A percentile compares a stretch with the other conserved stretches of the same genome.
Conservation (phyloP, 495 filamentous ascomycete species). For the Recurvomyces mirabilis region DNA sequence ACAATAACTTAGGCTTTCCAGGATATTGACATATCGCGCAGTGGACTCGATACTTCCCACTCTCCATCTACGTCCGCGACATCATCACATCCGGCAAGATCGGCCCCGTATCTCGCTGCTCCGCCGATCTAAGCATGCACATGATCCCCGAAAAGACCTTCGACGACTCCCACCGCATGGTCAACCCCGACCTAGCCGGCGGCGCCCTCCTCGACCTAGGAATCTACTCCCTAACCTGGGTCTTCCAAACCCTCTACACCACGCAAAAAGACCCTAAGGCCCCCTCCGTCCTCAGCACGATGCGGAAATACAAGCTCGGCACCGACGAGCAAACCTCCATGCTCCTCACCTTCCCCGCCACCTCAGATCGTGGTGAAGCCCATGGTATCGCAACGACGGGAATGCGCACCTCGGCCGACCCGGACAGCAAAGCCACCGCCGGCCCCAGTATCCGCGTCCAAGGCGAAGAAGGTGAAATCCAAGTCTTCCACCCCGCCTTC, state of each 20-base stretch:
- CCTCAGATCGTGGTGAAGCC: conserved; percentile 29
- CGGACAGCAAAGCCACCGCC: conserved; percentile 49
- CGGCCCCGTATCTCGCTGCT: conserved; percentile 65
- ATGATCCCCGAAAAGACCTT: conserved; percentile 42
- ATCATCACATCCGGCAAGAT: conserved; percentile 57
- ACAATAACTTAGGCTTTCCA: no score
- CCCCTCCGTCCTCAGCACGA: conserved; percentile 48
- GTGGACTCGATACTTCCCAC: conserved; percentile 87
- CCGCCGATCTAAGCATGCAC: conserved; percentile 55
- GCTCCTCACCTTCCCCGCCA: conserved; percentile 58
- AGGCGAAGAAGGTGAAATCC: conserved; percentile 77
- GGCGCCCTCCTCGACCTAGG: conserved; percentile 78
- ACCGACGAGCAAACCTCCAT: conserved; percentile 76
- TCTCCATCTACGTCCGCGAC: conserved; percentile 63
- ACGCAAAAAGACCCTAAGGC: conserved; percentile 45
- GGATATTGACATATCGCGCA: no score
- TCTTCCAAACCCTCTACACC: conserved; percentile 85
- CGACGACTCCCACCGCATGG: conserved; percentile 62
- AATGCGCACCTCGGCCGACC: conserved; percentile 57
- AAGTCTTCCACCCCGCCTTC: conserved; percentile 65
- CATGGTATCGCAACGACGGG: conserved; percentile 72
- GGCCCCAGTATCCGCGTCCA: conserved; percentile 69
- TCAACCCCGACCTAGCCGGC: conserved; percentile 74
- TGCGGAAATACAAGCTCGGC: conserved; percentile 71
- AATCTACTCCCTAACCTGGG: conserved; percentile 84